Conservation (phyloP, 108 stramenopile species). For the Skeletonema potamos region DNA sequence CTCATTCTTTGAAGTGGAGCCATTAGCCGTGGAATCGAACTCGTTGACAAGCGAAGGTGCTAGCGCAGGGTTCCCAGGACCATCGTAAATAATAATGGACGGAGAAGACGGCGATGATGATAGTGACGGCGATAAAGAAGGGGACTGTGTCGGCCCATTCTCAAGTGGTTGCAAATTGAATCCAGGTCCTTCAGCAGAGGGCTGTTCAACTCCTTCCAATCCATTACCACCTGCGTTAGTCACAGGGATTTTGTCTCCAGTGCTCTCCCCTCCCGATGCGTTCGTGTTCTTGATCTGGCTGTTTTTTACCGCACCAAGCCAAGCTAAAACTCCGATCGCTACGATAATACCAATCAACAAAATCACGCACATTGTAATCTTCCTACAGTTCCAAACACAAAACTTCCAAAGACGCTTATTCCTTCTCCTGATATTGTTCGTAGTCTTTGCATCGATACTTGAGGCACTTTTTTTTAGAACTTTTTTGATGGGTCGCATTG, state of each 20-base stretch:
- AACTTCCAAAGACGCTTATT: slow-evolving; percentile 36
- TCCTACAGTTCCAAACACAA: slow-evolving; percentile 41
- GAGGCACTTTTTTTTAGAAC: background rate
- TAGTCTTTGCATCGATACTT: background rate
- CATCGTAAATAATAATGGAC: background rate
- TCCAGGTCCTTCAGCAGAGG: background rate
- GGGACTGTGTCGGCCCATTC: slow-evolving; percentile 5
- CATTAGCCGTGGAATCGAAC: background rate
- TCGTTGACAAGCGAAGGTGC: background rate
- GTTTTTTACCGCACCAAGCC: slow-evolving; percentile 9
- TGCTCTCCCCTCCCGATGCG: background rate
- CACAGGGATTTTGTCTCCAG: background rate
- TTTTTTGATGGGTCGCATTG: background rate
- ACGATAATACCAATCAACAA: slow-evolving; percentile 9
- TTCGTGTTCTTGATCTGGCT: background rate
- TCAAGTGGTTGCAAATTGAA: background rate
- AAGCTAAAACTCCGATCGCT: slow-evolving; percentile 10
- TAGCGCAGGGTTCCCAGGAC: background rate
- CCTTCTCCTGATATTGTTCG: slow-evolving; percentile 4
- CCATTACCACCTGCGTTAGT: background rate
- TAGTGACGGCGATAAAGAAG: slow-evolving; percentile 20
- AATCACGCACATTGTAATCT: slow-evolving; percentile 17
- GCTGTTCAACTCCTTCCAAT: slow-evolving; percentile 1
- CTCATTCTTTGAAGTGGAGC: no score
- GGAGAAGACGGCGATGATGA: background rate